A percentile compares a stretch with the other conserved stretches of the same genome.
Evolutionary conservation across 1,139 yeast genomes (phyloP).

Genomic region (Kurtzmaniella quercitrusa): DNA sequence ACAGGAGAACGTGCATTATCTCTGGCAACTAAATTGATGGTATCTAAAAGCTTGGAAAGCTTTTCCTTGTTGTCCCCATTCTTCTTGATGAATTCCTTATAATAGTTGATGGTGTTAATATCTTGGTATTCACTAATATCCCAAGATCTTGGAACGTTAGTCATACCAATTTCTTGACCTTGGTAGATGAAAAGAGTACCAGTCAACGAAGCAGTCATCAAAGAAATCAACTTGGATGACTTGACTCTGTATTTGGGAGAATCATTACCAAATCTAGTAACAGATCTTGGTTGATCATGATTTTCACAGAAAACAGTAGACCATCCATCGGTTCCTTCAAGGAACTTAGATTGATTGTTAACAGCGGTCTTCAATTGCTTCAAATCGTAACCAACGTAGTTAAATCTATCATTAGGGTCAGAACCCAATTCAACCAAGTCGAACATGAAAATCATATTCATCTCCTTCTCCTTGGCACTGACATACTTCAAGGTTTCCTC

Average conservation of each 20-base stretch:
- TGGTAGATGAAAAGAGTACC: constrained; percentile 58
- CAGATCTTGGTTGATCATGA: constrained; percentile 55
- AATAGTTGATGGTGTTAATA: constrained; percentile 44
- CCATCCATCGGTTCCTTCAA: constrained; percentile 56
- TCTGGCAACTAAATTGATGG: constrained; percentile 38
- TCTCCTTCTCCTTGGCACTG: constrained; percentile 44
- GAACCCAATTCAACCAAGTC: constrained; percentile 45
- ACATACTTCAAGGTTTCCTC: constrained; percentile 45
- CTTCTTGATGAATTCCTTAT: constrained; percentile 27
- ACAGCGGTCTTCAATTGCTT: constrained; percentile 42
- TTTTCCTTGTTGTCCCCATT: constrained; percentile 27
- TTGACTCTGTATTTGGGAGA: constrained; percentile 25
- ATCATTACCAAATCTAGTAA: constrained; percentile 48
- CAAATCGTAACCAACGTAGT: constrained; percentile 29
- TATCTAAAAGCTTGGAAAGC: constrained; percentile 26
- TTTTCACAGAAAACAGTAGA: constrained; percentile 53
- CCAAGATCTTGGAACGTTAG: constrained; percentile 45
- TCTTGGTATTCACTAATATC: constrained; percentile 48
- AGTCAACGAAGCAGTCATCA: constrained; percentile 43
- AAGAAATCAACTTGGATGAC: constrained; percentile 47
- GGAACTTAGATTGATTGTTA: constrained; percentile 29
- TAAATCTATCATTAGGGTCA: constrained; percentile 28
- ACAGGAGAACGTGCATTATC: constrained; percentile 59
- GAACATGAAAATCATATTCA: constrained; percentile 51
- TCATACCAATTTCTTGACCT: constrained; percentile 60